Percentiles rank a stretch among this genome's conserved stretches.
phyloP scores from a whole-genome alignment of 768 basidiomycete species.

The Cystobasidium tubakii region DNA sequence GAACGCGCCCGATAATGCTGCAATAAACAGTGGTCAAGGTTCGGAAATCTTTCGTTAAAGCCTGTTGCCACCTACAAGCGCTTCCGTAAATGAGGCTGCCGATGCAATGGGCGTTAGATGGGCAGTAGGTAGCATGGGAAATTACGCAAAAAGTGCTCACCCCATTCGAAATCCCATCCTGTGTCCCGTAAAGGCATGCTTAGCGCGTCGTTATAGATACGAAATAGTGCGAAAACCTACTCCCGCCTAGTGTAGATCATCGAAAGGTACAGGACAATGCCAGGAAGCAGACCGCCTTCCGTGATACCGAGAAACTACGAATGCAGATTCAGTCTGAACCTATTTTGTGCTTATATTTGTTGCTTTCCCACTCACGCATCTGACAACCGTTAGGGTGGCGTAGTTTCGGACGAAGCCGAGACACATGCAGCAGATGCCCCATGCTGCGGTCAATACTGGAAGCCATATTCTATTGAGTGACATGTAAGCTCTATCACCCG shows the following conservation, averaged over 20 bases:
- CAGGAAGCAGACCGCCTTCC: slow-evolving; percentile 19
- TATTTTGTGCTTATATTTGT: neutral
- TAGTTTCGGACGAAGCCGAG: slow-evolving; percentile 18
- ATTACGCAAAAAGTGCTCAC: too few species aligned
- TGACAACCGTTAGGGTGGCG: neutral
- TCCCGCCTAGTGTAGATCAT: slow-evolving; percentile 23
- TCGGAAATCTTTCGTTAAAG: too few species aligned
- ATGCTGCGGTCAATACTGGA: slow-evolving; percentile 7
- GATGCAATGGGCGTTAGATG: too few species aligned
- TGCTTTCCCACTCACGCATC: neutral
- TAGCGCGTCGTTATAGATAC: neutral
- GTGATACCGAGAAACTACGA: slow-evolving; percentile 7
- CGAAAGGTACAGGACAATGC: slow-evolving; percentile 13
- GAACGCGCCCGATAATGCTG: slow-evolving; percentile 63
- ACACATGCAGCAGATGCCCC: slow-evolving; percentile 17
- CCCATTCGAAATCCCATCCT: slow-evolving; percentile 31
- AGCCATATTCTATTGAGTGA: slow-evolving; percentile 18
- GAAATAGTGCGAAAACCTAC: neutral
- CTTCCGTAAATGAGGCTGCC: slow-evolving; percentile 24
- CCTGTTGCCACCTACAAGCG: neutral
- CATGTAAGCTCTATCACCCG: neutral
- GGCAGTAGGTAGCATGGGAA: too few species aligned
- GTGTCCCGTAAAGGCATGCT: neutral
- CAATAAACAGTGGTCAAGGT: too few species aligned
- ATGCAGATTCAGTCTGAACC: neutral